phyloP scores from a whole-genome alignment of 495 filamentous ascomycete species.

The Hyaloscypha finlandica region DNA sequence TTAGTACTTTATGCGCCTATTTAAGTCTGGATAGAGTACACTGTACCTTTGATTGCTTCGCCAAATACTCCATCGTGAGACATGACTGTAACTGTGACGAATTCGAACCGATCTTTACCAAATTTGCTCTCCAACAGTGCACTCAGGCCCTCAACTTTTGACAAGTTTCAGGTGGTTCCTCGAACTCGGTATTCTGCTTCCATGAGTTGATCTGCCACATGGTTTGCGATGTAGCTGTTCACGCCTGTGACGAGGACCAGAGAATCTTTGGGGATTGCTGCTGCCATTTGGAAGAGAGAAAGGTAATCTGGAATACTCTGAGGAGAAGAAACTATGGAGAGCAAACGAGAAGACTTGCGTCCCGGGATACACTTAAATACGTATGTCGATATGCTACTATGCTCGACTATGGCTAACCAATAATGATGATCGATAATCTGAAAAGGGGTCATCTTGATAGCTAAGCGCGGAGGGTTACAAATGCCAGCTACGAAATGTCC shows the following conservation, averaged over 20 bases:
- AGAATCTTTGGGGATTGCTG: not conserved
- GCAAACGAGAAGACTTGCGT: too few species aligned
- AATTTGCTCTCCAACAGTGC: not conserved
- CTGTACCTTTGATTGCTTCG: not conserved
- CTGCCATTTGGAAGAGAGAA: not conserved
- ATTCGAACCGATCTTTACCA: not conserved
- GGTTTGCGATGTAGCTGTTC: not conserved
- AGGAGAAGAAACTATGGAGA: too few species aligned
- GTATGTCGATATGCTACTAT: too few species aligned
- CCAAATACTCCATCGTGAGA: not conserved
- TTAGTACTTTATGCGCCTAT: too few species aligned
- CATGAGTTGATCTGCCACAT: not conserved
- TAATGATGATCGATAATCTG: too few species aligned
- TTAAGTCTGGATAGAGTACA: too few species aligned
- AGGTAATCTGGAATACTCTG: not conserved
- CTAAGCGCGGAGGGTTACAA: too few species aligned
- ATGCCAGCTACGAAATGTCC: too few species aligned
- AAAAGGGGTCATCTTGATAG: too few species aligned
- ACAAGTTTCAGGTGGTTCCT: not conserved
- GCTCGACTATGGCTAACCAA: too few species aligned
- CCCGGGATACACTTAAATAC: too few species aligned
- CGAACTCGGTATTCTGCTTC: not conserved
- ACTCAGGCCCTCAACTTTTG: not conserved
- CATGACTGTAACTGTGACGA: not conserved
- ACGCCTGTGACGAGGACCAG: not conserved